Base-by-base conservation (phyloP, 1,284 basidiomycete species). In the Cryptococcus sp. region DNA sequence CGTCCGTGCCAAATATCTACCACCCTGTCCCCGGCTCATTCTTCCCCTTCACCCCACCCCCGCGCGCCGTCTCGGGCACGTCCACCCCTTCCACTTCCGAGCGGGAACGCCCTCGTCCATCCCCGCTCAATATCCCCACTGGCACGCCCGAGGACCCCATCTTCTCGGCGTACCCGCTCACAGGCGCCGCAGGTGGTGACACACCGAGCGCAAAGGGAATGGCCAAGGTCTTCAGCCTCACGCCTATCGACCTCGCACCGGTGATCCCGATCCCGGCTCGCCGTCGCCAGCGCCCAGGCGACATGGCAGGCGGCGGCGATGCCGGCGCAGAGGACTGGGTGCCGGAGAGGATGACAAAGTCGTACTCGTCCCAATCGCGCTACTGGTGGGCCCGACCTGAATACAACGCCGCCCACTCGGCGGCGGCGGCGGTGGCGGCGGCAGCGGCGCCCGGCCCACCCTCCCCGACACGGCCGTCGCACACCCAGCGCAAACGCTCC, bases 91-190 rank as follows among this genome's bases (percentile, higher is more conserved):
- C 55, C 11, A 4, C 69, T 12, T 33, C 28, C 9, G 28, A 33
- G 28, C 28, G 28, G 28, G 63, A 66, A 18, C 51, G 68, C 42
- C 64, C 63, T 7, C 57, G 58, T 3, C 63, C 65, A 4, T 42
- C 64, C 23, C 51, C 63, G 4, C 52, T 73, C n/a, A 57, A 50
- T 15, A 71, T 73, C 7, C 71, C 71, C 3, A 36, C 49, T 0
- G 61, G 53, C 9, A 67, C 67, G 1, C 65, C 62, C 2, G 68
- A 71, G 35, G 63, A 71, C 9, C 72, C 72, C 0, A 52, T 70
- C 11, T 73, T 73, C 59, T 72, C 69, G 2, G 58, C 68, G 11
- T 73, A 72, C 47, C 69, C 71, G 23, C 54, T 61, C 39, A 50
- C 52, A 7, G 60, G 54, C n/a, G n/a, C n/a, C n/a, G n/a, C n/a